Evolutionary conservation across 495 filamentous ascomycete species (phyloP).

Genomic region (Penicillium verhagenii): DNA sequence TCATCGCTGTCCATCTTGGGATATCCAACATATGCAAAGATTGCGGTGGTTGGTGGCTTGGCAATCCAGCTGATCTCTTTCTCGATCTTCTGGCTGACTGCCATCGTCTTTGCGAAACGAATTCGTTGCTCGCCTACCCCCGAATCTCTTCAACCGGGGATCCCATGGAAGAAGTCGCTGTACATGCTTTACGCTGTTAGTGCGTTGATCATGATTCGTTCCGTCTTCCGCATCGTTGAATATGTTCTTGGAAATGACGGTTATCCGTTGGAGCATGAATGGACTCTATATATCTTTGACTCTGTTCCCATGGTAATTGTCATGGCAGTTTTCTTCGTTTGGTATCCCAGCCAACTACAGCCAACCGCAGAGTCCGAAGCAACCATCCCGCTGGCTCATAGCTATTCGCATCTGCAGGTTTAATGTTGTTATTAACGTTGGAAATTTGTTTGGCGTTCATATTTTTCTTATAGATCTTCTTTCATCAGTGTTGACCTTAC

Average conservation of each 20-base stretch:
- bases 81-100: conserved; percentile 32
- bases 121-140: conserved; percentile 22
- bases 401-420: background rate
- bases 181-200: conserved; percentile 48
- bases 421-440: too few relatives aligned
- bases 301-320: conserved; percentile 48
- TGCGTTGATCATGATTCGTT: conserved; percentile 55
- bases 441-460: too few relatives aligned
- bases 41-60: conserved; percentile 32
- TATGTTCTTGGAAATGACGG: conserved; percentile 53
- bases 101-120: conserved; percentile 28
- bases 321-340: conserved; percentile 44
- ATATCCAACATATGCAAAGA: conserved; percentile 2
- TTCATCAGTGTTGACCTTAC: too few relatives aligned
- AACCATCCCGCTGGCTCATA: conserved; percentile 10
- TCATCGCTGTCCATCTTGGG: conserved; percentile 4
- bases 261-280: conserved; percentile 37
- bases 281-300: conserved; percentile 18
- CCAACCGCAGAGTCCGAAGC: background rate
- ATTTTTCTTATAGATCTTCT: too few relatives aligned
- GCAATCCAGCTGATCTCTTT: conserved; percentile 37
- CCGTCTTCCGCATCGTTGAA: conserved; percentile 59
- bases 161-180: conserved; percentile 50
- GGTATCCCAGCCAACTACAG: conserved; percentile 9
- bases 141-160: background rate